Conservation (phyloP, 305 asterid genomes). For the Solanum hybrid region DNA sequence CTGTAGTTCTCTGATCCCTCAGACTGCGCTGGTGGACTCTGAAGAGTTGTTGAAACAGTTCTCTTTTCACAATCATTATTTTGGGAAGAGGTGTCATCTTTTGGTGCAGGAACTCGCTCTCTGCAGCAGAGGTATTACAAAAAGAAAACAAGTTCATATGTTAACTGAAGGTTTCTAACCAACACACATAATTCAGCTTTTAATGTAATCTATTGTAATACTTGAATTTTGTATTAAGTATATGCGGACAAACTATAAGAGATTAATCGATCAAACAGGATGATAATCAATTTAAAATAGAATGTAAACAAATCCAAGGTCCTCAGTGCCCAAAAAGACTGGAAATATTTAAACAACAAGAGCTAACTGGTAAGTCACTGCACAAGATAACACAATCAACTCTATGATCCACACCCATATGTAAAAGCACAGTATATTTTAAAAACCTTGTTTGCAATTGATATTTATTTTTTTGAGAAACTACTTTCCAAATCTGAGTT, state of each 20-base stretch:
- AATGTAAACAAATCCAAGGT: neutral
- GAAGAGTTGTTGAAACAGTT: slow-evolving; percentile 53
- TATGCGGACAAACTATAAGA: neutral
- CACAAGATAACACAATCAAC: neutral
- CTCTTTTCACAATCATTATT: slow-evolving; percentile 46
- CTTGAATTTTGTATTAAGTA: neutral
- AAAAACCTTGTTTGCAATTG: neutral
- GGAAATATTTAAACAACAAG: neutral
- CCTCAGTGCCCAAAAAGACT: neutral
- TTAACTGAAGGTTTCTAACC: neutral
- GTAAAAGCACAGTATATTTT: neutral
- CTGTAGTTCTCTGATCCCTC: slow-evolving; percentile 28
- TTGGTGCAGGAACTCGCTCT: slow-evolving; percentile 82
- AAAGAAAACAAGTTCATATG: neutral
- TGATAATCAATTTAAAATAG: neutral
- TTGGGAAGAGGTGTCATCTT: slow-evolving; percentile 30
- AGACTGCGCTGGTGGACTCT: slow-evolving; percentile 35
- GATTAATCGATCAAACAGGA: neutral
- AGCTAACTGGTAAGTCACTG: neutral
- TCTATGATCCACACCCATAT: neutral
- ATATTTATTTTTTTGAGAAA: neutral
- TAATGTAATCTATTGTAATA: neutral
- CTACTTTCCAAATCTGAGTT: neutral
- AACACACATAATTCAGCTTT: neutral
- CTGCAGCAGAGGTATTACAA: slow-evolving; percentile 20